phyloP scores from a whole-genome alignment of 805 yeast genomes.

The Saccharomycopsis oosterbeekiorum region DNA sequence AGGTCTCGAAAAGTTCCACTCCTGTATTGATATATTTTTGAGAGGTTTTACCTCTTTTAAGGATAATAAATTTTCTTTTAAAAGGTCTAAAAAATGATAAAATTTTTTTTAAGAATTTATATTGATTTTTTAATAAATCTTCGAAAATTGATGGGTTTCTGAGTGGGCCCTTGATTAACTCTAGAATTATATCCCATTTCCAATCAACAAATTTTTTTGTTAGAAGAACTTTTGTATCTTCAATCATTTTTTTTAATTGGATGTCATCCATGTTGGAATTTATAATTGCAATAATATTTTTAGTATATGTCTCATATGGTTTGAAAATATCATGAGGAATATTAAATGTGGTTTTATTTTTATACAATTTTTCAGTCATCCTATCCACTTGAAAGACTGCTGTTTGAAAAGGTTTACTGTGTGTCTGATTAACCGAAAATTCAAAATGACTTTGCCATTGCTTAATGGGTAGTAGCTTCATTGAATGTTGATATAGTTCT shows the following conservation, averaged over 20 bases:
- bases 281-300: slow-evolving; percentile 18
- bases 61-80: slow-evolving; percentile 64
- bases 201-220: slow-evolving; percentile 75
- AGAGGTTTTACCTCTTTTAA: slow-evolving; percentile 40
- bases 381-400: slow-evolving; percentile 41
- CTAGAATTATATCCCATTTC: slow-evolving; percentile 74
- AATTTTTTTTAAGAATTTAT: slow-evolving; percentile 71
- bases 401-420: slow-evolving; percentile 23
- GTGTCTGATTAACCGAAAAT: slow-evolving; percentile 2
- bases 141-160: slow-evolving; percentile 61
- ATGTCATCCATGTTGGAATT: slow-evolving; percentile 42
- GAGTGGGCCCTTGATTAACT: slow-evolving; percentile 79
- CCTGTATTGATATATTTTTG: slow-evolving; percentile 62
- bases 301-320: slow-evolving; percentile 16
- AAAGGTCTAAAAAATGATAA: slow-evolving; percentile 87
- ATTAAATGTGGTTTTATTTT: slow-evolving; percentile 26
- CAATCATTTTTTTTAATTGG: slow-evolving; percentile 55
- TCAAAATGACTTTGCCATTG: slow-evolving; percentile 22
- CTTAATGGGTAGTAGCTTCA: slow-evolving; percentile 44
- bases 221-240: slow-evolving; percentile 59
- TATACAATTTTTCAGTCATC: slow-evolving; percentile 30
- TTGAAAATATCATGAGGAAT: slow-evolving; percentile 13
- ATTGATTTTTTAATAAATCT: slow-evolving; percentile 63
- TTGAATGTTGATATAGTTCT: slow-evolving; percentile 47
- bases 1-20: slow-evolving; percentile 56